Percentiles rank a stretch among this genome's conserved stretches.
phyloP scores from a whole-genome alignment of 108 stramenopile genomes.

The Bacterosira constricta region DNA sequence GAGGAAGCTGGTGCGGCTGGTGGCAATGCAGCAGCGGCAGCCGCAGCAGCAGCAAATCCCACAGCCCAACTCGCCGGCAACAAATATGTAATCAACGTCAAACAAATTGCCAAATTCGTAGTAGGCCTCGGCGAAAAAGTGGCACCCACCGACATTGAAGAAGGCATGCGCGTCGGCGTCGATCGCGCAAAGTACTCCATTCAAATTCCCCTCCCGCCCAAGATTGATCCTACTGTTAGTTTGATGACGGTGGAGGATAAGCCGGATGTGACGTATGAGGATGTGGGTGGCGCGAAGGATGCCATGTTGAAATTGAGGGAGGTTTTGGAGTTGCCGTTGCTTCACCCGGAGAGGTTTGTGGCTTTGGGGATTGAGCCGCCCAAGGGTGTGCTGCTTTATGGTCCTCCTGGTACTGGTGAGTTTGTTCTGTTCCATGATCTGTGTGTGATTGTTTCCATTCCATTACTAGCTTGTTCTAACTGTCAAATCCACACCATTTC shows the following conservation, averaged over 20 bases:
- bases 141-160: constrained; percentile 99
- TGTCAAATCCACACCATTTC: background rate
- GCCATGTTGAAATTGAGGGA: constrained; percentile 97
- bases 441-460: background rate
- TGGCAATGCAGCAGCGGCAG: background rate
- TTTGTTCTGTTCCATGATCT: background rate
- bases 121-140: constrained; percentile 97
- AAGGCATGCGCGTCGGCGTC: constrained; percentile 99
- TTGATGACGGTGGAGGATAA: constrained; percentile 99
- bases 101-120: constrained; percentile 99
- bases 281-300: constrained; percentile 99
- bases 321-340: constrained; percentile 92
- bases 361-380: constrained; percentile 98
- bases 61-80: constrained; percentile 51
- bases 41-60: background rate
- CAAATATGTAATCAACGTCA: constrained; percentile 99
- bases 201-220: constrained; percentile 98
- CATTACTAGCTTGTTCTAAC: background rate
- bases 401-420: constrained; percentile 90
- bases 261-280: constrained; percentile 99
- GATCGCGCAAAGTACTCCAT: constrained; percentile 97
- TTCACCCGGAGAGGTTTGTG: constrained; percentile 97
- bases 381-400: constrained; percentile 95
- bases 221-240: constrained; percentile 98
- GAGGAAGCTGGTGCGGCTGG: constrained; percentile 47